Conservation (phyloP, 441 rosid genomes). For the Brassica balearica region DNA sequence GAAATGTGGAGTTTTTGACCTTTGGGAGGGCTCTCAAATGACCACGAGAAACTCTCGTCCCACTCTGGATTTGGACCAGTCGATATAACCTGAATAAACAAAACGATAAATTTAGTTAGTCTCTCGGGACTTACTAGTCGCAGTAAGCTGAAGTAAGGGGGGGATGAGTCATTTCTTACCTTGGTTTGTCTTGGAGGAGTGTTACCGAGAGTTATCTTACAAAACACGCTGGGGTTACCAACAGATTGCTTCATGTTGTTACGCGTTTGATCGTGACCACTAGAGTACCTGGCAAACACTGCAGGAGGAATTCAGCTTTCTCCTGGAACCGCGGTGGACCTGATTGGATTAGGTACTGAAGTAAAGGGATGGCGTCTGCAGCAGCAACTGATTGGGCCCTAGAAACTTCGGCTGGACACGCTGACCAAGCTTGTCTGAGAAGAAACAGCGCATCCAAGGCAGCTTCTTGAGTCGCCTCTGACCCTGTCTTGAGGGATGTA, state of each 20-base stretch:
- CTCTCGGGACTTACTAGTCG: not conserved
- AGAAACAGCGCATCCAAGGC: constrained; percentile 95
- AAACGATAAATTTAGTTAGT: not conserved
- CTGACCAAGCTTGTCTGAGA: constrained; percentile 99
- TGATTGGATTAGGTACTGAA: constrained; percentile 97
- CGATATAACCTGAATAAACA: constrained; percentile 68
- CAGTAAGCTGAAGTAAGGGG: not conserved
- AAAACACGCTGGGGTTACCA: constrained; percentile 94
- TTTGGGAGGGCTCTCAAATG: constrained; percentile 97
- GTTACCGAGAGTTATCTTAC: constrained; percentile 95
- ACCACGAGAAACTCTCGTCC: constrained; percentile 98
- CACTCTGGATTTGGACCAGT: constrained; percentile 99
- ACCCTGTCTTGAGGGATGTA: constrained; percentile 91
- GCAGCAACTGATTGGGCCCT: constrained; percentile 98
- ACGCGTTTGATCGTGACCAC: constrained; percentile 93
- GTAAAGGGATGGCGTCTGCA: constrained; percentile 97
- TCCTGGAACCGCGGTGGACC: constrained; percentile 99
- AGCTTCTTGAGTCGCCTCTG: constrained; percentile 99
- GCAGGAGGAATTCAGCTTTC: constrained; percentile 95
- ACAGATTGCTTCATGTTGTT: constrained; percentile 99
- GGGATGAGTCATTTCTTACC: constrained; percentile 50
- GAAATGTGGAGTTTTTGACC: constrained; percentile 97
- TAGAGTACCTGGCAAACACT: constrained; percentile 98
- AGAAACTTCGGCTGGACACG: constrained; percentile 98
- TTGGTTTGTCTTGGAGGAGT: constrained; percentile 90